phyloP scores from a whole-genome alignment of 1,284 basidiomycete genomes.

The Bjerkandera adusta region DNA sequence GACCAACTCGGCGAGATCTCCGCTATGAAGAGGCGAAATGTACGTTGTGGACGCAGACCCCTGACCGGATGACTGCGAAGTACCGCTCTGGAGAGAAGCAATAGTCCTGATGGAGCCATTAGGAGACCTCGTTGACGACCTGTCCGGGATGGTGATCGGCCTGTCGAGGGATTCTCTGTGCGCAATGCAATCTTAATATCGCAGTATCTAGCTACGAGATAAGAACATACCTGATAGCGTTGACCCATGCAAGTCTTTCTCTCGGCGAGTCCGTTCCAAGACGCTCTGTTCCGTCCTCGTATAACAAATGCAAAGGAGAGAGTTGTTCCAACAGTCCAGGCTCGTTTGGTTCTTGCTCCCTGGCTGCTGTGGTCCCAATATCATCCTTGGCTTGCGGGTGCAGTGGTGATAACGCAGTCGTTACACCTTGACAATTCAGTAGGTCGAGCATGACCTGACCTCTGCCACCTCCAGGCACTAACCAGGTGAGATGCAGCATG shows the following conservation, averaged over 20 bases:
- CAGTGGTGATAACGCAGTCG: slow-evolving; percentile 73
- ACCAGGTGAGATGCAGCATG: slow-evolving; percentile 80
- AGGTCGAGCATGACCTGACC: slow-evolving; percentile 83
- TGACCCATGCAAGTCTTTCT: slow-evolving; percentile 86
- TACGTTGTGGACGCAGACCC: slow-evolving; percentile 70
- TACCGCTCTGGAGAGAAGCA: slow-evolving; percentile 45
- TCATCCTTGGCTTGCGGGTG: slow-evolving; percentile 80
- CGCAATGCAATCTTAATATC: slow-evolving; percentile 5
- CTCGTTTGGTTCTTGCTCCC: slow-evolving; percentile 49
- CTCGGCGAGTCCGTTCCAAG: slow-evolving; percentile 80
- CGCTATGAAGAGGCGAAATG: slow-evolving; percentile 61
- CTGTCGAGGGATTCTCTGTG: slow-evolving; percentile 66
- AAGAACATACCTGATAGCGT: slow-evolving; percentile 71
- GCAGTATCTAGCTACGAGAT: slow-evolving; percentile 7
- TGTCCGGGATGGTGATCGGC: slow-evolving; percentile 47
- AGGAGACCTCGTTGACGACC: slow-evolving; percentile 59
- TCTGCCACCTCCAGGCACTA: slow-evolving; percentile 72
- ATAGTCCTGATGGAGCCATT: slow-evolving; percentile 73
- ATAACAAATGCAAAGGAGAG: slow-evolving; percentile 86
- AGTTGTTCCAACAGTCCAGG: slow-evolving; percentile 57
- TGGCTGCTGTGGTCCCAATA: slow-evolving; percentile 79
- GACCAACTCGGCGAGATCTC: slow-evolving; percentile 60
- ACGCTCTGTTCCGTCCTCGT: slow-evolving; percentile 83
- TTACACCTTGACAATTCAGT: slow-evolving; percentile 79
- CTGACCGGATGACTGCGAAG: slow-evolving; percentile 41